Conservation (phyloP, 257 asterid species). For the Voacanga thouarsii region DNA sequence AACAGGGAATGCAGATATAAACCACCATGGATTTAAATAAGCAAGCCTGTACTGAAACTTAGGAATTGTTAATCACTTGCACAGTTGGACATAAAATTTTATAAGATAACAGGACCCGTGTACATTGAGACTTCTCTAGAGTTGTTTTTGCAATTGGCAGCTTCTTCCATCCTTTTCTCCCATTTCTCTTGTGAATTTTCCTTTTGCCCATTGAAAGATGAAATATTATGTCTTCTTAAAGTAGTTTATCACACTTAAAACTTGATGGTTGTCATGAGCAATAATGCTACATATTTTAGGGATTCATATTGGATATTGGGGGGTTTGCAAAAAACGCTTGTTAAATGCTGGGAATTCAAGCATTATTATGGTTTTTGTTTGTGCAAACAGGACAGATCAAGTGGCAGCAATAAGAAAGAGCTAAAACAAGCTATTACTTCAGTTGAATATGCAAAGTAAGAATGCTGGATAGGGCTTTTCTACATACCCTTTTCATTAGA, state of each 20-base stretch:
- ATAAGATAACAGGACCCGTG: not conserved
- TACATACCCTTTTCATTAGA: not conserved
- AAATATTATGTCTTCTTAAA: not conserved
- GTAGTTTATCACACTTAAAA: not conserved
- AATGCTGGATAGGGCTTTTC: not conserved
- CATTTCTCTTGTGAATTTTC: not conserved
- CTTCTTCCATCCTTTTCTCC: not conserved
- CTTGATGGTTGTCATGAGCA: not conserved
- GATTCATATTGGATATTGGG: not conserved
- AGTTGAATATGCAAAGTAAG: not conserved
- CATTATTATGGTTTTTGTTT: not conserved
- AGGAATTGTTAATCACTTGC: no score
- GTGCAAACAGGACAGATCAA: constrained; percentile 35
- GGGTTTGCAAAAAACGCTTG: not conserved
- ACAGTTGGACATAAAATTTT: not conserved
- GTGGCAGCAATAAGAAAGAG: constrained; percentile 56
- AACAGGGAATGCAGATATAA: no score
- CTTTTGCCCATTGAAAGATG: not conserved
- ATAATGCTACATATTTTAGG: not conserved
- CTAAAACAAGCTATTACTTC: constrained; percentile 40
- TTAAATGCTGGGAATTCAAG: not conserved
- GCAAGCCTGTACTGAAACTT: no score
- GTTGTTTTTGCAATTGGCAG: not conserved
- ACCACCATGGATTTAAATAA: no score
- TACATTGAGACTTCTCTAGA: not conserved